A percentile compares a stretch with the other conserved stretches of the same genome.
Conservation (phyloP, 805 yeast species). For the Lachancea waltii region DNA sequence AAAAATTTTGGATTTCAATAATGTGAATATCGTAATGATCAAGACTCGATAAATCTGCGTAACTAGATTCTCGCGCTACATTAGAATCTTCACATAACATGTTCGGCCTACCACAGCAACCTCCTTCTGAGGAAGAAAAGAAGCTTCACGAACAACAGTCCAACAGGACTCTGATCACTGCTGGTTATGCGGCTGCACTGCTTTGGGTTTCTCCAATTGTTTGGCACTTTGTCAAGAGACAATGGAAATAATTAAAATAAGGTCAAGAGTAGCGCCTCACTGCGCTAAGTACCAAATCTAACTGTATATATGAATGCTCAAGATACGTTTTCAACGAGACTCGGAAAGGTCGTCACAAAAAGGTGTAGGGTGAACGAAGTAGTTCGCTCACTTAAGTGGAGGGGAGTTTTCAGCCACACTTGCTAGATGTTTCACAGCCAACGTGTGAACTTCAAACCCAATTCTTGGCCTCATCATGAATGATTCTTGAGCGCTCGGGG, state of each 20-base stretch:
- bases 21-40: too few species aligned
- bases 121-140: conserved; percentile 59
- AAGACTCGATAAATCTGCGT: too few species aligned
- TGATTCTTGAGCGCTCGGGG: too few species aligned
- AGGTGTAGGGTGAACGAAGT: too few species aligned
- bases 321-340: neutral
- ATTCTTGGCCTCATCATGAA: too few species aligned
- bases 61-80: too few species aligned
- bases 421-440: too few species aligned
- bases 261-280: neutral
- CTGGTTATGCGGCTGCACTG: conserved; percentile 58
- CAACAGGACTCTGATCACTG: conserved; percentile 49
- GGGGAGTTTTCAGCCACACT: too few species aligned
- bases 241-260: conserved; percentile 28
- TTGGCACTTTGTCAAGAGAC: conserved; percentile 31
- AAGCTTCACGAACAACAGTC: conserved; percentile 59
- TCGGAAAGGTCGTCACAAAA: too few species aligned
- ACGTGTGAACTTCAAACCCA: too few species aligned
- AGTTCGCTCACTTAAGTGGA: too few species aligned
- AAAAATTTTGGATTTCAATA: too few species aligned
- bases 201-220: conserved; percentile 41
- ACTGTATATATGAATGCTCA: neutral
- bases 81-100: conserved; percentile 16
- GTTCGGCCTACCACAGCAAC: conserved; percentile 47
- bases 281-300: neutral